A percentile compares a stretch with the other conserved stretches of the same genome.
phyloP scores from a whole-genome alignment of 1,139 yeast genomes.

The Sugiyamaella grinbergsii region DNA sequence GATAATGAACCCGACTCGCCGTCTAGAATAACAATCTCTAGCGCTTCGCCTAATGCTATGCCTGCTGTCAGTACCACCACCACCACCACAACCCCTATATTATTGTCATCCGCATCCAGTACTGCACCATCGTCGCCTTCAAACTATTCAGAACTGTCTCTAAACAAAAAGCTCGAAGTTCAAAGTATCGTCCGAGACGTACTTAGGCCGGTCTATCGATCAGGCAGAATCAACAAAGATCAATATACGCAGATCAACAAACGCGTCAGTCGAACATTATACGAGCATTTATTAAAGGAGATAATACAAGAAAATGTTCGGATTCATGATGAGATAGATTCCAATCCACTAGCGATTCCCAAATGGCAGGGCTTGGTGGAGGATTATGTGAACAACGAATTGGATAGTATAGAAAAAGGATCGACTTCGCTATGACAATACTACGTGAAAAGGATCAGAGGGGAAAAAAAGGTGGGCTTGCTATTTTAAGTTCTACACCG shows the following conservation, averaged over 20 bases:
- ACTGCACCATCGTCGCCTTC: constrained; percentile 21
- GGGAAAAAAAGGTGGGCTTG: too few species aligned
- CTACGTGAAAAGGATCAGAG: neutral
- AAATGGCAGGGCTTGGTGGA: constrained; percentile 22
- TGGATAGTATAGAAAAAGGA: constrained; percentile 18
- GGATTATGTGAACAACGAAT: constrained; percentile 25
- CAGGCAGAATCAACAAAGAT: constrained; percentile 46
- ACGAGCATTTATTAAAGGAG: constrained; percentile 31
- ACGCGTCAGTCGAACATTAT: constrained; percentile 48
- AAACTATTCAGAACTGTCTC: constrained; percentile 37
- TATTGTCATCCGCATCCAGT: constrained; percentile 16
- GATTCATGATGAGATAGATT: constrained; percentile 4
- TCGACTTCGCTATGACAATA: neutral
- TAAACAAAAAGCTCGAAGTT: constrained; percentile 52
- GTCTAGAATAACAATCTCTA: neutral
- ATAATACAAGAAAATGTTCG: constrained; percentile 2
- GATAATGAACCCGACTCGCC: constrained; percentile 14
- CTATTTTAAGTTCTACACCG: too few species aligned
- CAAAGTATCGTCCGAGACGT: constrained; percentile 56
- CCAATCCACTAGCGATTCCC: neutral
- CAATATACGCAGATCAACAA: constrained; percentile 52
- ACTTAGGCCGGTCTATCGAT: constrained; percentile 53
- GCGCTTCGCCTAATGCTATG: neutral
- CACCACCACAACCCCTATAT: neutral
- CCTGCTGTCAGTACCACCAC: neutral